These are phyloP conservation scores for Backusella sp. DNA, from an alignment of 192 early-diverging fungal genomes.

Conservation along the genomic window DNA sequence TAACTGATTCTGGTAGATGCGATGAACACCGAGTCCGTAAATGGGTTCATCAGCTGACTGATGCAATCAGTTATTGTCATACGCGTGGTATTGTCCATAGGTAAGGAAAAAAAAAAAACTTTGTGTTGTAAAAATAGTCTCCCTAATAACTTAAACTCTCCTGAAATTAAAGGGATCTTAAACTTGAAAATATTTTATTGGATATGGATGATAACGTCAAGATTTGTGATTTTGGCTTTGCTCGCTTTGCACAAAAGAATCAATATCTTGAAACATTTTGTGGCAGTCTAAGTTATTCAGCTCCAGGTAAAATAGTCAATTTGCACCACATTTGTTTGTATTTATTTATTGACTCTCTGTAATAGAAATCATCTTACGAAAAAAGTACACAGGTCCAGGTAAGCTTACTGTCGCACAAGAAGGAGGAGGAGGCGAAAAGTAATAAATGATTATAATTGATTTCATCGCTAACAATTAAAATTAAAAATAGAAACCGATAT, in stretches of 20 bases:
- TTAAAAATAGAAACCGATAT: constrained; percentile 72
- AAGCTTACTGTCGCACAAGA: constrained; percentile 7
- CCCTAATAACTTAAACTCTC: constrained; percentile 12
- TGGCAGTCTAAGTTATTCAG: constrained; percentile 71
- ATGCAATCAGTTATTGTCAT: constrained; percentile 53
- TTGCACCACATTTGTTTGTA: constrained; percentile 3
- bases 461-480: constrained; percentile 16
- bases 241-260: constrained; percentile 55
- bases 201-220: constrained; percentile 59
- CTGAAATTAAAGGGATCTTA: constrained; percentile 46
- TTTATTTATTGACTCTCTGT: background rate
- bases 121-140: background rate
- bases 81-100: constrained; percentile 53
- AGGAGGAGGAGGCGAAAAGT: background rate
- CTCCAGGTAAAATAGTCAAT: constrained; percentile 54
- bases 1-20: constrained; percentile 41
- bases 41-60: constrained; percentile 51
- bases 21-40: constrained; percentile 42
- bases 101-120: constrained; percentile 10
- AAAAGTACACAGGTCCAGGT: constrained; percentile 81
- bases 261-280: constrained; percentile 64
- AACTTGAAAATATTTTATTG: constrained; percentile 60
- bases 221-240: constrained; percentile 67
- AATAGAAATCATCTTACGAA: constrained; percentile 69
- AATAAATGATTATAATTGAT: background rate